Conservation (phyloP, 345 rosid species). For the Gynandropsis gynandra region DNA sequence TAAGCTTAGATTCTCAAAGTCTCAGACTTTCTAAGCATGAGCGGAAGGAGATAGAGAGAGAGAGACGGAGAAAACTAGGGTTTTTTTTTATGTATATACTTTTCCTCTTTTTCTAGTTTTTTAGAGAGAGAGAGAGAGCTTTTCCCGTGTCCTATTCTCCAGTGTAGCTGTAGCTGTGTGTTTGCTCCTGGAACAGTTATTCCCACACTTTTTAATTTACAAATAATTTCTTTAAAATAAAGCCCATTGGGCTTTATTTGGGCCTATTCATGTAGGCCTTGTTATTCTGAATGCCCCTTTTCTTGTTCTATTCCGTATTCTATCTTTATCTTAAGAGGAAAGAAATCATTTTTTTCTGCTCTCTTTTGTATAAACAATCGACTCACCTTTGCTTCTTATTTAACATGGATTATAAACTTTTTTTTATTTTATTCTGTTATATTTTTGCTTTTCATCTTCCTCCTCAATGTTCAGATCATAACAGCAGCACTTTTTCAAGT, state of each 20-base stretch:
- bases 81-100: conserved; percentile 8
- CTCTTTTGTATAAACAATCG: conserved; percentile 13
- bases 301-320: too few species aligned
- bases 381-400: conserved; percentile 15
- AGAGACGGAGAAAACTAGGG: conserved; percentile 47
- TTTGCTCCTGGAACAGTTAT: too few species aligned
- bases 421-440: not conserved
- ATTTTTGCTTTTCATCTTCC: conserved; percentile 15
- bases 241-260: too few species aligned
- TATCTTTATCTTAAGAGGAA: conserved; percentile 23
- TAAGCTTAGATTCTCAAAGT: conserved; percentile 24
- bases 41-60: conserved; percentile 3
- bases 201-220: too few species aligned
- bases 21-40: conserved; percentile 14
- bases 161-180: too few species aligned
- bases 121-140: too few species aligned
- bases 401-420: conserved; percentile 10
- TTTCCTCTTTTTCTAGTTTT: not conserved
- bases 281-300: too few species aligned
- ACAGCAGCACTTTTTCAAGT: conserved; percentile 23
- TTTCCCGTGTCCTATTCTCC: too few species aligned
- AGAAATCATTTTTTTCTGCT: conserved; percentile 17
- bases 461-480: conserved; percentile 19
- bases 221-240: too few species aligned
- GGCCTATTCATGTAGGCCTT: too few species aligned